phyloP scores from a whole-genome alignment of 164 flowering plant species.

The Chloranthus sessilifolius region DNA sequence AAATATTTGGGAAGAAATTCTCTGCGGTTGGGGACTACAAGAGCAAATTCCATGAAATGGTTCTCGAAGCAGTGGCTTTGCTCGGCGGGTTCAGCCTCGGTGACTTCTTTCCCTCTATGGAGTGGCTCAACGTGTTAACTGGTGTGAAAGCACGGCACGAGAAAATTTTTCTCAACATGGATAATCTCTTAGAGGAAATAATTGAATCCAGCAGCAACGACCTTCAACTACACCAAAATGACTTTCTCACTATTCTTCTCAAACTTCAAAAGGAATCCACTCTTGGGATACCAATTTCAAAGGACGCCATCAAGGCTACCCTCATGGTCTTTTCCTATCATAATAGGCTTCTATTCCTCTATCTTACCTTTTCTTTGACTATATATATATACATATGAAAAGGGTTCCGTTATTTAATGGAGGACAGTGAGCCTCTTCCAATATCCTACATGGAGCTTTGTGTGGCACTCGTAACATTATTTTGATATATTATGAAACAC shows the following conservation, averaged over 20 bases:
- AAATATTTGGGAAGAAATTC: slow-evolving; percentile 16
- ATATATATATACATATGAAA: too few species aligned
- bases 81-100: slow-evolving; percentile 5
- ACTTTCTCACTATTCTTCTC: not conserved
- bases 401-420: too few species aligned
- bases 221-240: not conserved
- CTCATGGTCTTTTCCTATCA: too few species aligned
- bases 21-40: not conserved
- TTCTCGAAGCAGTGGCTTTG: slow-evolving; percentile 5
- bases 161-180: slow-evolving; percentile 10
- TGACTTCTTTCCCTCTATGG: slow-evolving; percentile 10
- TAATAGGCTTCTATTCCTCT: too few species aligned
- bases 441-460: too few species aligned
- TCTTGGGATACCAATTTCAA: not conserved
- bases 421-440: too few species aligned
- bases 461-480: too few species aligned
- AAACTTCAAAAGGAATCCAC: not conserved
- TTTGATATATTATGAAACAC: too few species aligned
- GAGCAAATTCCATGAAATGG: not conserved
- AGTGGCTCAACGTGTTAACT: slow-evolving; percentile 16
- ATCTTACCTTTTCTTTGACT: too few species aligned
- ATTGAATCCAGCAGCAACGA: slow-evolving; percentile 17
- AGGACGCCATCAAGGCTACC: not conserved
- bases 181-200: slow-evolving; percentile 3
- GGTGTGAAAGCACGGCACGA: slow-evolving; percentile 7